Evolutionary conservation across 2,329 filamentous ascomycete genomes (phyloP), one percentile per base, ranked within the genome.

Genomic region (Verticillium nubilum): DNA sequence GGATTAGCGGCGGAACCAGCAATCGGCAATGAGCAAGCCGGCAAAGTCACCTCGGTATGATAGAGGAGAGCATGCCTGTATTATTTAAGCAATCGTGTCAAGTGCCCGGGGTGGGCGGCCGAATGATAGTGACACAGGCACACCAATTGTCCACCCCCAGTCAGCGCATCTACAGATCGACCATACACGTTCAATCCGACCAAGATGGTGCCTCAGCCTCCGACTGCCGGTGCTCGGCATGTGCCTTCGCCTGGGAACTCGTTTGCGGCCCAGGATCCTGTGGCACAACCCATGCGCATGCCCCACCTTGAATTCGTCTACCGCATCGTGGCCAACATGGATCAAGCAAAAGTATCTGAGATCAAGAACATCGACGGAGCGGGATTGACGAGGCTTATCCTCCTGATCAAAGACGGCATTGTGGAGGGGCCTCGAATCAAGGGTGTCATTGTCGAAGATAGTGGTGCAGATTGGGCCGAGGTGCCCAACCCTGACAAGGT

Each of bases 251-350:
- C 62, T 13, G 60, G 63, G 12, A 65, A 63, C 50, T 31, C n/a
- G 1, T 64, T 64, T 55, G 60, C 62, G 1, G 59, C 63, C 6
- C 58, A 60, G 29, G 61, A 63, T 9, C 52, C 59, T n/a, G 52
- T n/a, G 27, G 50, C 61, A 26, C 62, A 61, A 10, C 60, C 62
- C 19, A 65, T 66, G 65, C 61, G 62, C 17, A 59, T 60, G 60
- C 64, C 65, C 28, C 61, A 66, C 35, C 56, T 67, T 1, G 59
- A 66, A 13, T 64, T 66, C 52, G 60, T 67, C 53, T 67, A 67
- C 31, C 62, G 62, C 23, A 66, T 66, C 53, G 64, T 66, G 17
- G 62, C 61, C 27, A 56, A 65, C 7, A 67, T 67, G 63, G 59
- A 63, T 19, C 58, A 57, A 6, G 9, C 42, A 13, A 33, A 33